A percentile compares a stretch with the other conserved stretches of the same genome.
Evolutionary conservation across 352 stramenopile genomes (phyloP).

Genomic region (Bremia lactucae): DNA sequence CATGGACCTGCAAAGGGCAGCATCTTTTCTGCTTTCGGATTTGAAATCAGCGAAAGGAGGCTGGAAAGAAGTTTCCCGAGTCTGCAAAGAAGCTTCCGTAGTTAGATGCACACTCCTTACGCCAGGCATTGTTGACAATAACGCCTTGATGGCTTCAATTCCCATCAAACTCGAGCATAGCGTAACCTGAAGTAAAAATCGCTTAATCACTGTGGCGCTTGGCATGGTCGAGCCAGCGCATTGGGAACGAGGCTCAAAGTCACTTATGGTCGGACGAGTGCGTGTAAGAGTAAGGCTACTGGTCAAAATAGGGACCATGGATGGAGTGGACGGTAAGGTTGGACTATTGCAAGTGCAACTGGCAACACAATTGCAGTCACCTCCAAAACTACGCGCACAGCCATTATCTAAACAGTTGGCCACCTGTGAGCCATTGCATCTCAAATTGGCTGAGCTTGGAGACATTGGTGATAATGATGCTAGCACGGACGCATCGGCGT

Average conservation of each 20-base stretch:
- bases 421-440: slow-evolving; percentile 28
- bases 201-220: slow-evolving; percentile 14
- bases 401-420: slow-evolving; percentile 59
- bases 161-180: slow-evolving; percentile 10
- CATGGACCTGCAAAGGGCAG: background rate
- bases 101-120: slow-evolving; percentile 49
- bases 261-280: slow-evolving; percentile 5
- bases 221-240: slow-evolving; percentile 1
- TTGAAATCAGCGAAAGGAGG: background rate
- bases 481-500: slow-evolving; percentile 5
- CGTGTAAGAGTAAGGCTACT: slow-evolving; percentile 14
- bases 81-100: no score
- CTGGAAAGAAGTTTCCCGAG: background rate
- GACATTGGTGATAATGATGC: slow-evolving; percentile 11
- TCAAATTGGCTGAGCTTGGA: slow-evolving; percentile 7
- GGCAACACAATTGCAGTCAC: slow-evolving; percentile 44
- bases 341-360: slow-evolving; percentile 44
- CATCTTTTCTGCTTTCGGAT: background rate
- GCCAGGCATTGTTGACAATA: slow-evolving; percentile 23
- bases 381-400: slow-evolving; percentile 51
- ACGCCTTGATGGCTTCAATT: slow-evolving; percentile 25
- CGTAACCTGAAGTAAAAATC: slow-evolving; percentile 28
- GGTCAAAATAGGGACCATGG: slow-evolving; percentile 8
- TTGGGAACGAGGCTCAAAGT: slow-evolving; percentile 3
- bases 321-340: slow-evolving; percentile 9